phyloP scores from a whole-genome alignment of 2,329 filamentous ascomycete genomes.

The Neofusicoccum sp. region DNA sequence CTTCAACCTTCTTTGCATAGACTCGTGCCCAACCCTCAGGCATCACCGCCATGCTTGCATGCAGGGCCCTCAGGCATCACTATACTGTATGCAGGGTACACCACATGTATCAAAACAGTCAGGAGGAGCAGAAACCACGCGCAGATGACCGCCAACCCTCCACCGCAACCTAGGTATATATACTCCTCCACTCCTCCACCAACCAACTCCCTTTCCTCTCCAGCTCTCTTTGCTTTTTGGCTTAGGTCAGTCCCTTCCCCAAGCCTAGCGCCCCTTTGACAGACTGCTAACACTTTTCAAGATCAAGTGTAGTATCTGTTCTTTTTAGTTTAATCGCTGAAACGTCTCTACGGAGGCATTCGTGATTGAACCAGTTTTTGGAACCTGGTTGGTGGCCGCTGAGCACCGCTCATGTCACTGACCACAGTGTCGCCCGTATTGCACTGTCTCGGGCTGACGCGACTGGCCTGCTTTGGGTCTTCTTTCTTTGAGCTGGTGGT shows the following conservation, averaged over 20 bases:
- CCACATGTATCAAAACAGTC: no score
- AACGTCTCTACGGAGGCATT: not conserved
- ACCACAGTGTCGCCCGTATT: constrained; percentile 4
- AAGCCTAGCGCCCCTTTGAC: no score
- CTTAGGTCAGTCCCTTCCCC: not conserved
- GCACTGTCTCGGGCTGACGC: not conserved
- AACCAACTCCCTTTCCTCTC: not conserved
- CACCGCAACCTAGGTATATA: not conserved
- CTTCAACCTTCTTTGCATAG: no score
- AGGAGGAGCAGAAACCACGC: no score
- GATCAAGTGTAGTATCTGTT: not conserved
- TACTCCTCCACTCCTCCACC: not conserved
- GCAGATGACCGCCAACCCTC: no score
- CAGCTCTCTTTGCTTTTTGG: not conserved
- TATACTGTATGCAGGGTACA: no score
- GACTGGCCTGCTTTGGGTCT: not conserved
- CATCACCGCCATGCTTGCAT: no score
- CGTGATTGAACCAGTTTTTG: not conserved
- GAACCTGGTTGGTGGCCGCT: not conserved
- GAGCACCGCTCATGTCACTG: not conserved
- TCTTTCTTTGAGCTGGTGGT: not conserved
- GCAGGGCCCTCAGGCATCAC: no score
- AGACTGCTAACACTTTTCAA: no score
- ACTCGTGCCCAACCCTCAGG: no score
- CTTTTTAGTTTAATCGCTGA: not conserved